Base-by-base conservation (phyloP, 495 filamentous ascomycete genomes). In the Pseudoneurospora amorphoporcata region DNA sequence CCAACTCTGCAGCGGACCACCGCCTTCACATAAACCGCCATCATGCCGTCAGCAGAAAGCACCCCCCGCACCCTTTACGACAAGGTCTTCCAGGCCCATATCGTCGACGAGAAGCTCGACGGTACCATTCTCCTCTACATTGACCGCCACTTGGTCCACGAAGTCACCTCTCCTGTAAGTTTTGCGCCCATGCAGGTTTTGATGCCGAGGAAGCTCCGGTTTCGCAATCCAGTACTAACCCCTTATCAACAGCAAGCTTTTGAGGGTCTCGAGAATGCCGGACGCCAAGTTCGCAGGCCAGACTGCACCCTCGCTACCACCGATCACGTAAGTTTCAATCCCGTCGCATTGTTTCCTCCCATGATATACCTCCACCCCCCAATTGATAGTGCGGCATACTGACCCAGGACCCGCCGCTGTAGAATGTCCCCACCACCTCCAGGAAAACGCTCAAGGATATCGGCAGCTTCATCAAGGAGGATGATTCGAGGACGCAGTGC, bases 251-350 rank as follows among this genome's bases (percentile, higher is more conserved):
- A 94, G 88, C 95, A 99, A 92, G 95, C 95, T 47, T 99, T 99
- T 77, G 95, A 99, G 79, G 95, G 95, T 29, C 87, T 99, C 41
- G 90, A 90, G 80, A 95, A 93, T 81, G 93, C 95, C 41, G 88
- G 89, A 69, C 90, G 95, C 65, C 89, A 89, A 79, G 95, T 99
- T 72, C 90, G 95, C 82, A 87, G 95, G 79, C 94, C 95, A 73
- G 95, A 99, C 82, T 97, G 94, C 86, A 98, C 95, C 75, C 87
- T 99, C 58, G 95, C 93, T 68, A 99, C 95, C 37, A 95, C 94
- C 47, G 95, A 99, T 82, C 95, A 99, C 82, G 94, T 97, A 93
- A 73, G 92, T 84, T 84, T 32, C 32, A 19, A 35, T 16, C 39
- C 9, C 47, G 23, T 32, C 12, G 23, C 23, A 32, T 32, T 32